Percentiles rank a stretch among this genome's conserved stretches.
Conservation (phyloP, 257 asterid species). For the Solanum microdontum region DNA sequence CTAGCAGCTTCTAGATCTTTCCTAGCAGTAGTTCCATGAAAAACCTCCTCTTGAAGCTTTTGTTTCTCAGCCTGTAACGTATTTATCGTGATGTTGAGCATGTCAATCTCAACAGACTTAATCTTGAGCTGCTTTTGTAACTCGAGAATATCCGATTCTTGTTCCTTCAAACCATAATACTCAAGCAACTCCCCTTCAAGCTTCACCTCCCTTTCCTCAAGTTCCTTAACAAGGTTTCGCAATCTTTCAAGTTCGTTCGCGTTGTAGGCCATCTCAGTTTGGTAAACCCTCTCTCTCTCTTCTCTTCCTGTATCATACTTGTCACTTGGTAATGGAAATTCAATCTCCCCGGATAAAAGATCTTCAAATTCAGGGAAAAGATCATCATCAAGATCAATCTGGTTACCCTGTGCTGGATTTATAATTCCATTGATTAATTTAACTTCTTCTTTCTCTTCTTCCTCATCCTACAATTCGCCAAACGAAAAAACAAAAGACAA, state of each 20-base stretch:
- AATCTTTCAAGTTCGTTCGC: constrained; percentile 64
- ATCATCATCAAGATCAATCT: constrained; percentile 59
- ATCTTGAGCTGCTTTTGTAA: constrained; percentile 79
- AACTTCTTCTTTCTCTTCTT: constrained; percentile 88
- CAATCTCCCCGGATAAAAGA: constrained; percentile 74
- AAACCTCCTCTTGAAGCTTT: constrained; percentile 80
- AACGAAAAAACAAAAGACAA: neutral
- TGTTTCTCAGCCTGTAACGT: constrained; percentile 81
- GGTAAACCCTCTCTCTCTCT: constrained; percentile 46
- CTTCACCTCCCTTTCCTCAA: constrained; percentile 89
- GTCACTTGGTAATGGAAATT: constrained; percentile 56
- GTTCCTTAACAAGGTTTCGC: constrained; percentile 58
- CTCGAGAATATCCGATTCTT: constrained; percentile 66
- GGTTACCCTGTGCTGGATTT: constrained; percentile 32
- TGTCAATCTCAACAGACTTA: constrained; percentile 73
- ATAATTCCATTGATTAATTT: constrained; percentile 58
- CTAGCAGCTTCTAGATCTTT: constrained; percentile 72
- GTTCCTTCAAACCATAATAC: constrained; percentile 83
- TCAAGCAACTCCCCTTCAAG: constrained; percentile 92
- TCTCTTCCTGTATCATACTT: constrained; percentile 30
- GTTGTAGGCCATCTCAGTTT: constrained; percentile 63
- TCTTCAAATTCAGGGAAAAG: constrained; percentile 65
- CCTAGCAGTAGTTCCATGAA: constrained; percentile 44
- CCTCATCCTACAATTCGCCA: constrained; percentile 24
- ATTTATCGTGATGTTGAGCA: constrained; percentile 73